Base-by-base conservation (phyloP, 768 basidiomycete genomes). In the Pisolithus microcarpus region DNA sequence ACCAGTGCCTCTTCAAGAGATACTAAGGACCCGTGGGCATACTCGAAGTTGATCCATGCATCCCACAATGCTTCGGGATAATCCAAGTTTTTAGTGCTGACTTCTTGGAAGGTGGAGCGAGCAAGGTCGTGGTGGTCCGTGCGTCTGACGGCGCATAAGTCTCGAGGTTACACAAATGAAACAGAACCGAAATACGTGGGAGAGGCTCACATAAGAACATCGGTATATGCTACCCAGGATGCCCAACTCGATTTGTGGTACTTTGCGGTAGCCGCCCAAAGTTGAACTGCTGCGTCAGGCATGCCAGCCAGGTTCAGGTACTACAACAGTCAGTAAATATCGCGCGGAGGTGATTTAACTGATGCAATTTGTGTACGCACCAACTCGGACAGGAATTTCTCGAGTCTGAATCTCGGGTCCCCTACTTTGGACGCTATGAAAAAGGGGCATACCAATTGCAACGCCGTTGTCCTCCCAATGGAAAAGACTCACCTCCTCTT, bases 21-120 rank as follows among this genome's bases (percentile, higher is more conserved):
- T 26, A 78, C 72, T 13, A 90, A 72, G 21, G 80, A 76, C 0
- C 95, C 95, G 59, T 92, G 76, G 4, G 87, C 69, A 56, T 90
- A 80, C 64, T 97, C 95, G 59, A 97, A 96, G n/a, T 76, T 69
- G 16, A 84, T 61, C 88, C 91, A 95, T 1, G 88, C 85, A 50
- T 93, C 90, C 84, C 90, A 95, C 7, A 98, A 72, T 9, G 85
- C 87, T 66, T 99, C 95, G 0, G 96, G 93, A 86, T 93, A 98
- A 66, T 99, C 95, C 37, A 98, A 59, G 46, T 84, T 80, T 63
- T 86, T 87, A 40, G 74, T 71, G 26, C 82, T 77, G 4, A 87
- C 72, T 52, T 84, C 81, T 38, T 71, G 67, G 64, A 90, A 95
- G 7, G 81, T 70, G 21, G 75, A 71, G 38, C 91, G 81, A 3